These are phyloP conservation scores for Cytospora leucostoma DNA, from an alignment of 2,329 filamentous ascomycete genomes.

Conservation along the genomic window DNA sequence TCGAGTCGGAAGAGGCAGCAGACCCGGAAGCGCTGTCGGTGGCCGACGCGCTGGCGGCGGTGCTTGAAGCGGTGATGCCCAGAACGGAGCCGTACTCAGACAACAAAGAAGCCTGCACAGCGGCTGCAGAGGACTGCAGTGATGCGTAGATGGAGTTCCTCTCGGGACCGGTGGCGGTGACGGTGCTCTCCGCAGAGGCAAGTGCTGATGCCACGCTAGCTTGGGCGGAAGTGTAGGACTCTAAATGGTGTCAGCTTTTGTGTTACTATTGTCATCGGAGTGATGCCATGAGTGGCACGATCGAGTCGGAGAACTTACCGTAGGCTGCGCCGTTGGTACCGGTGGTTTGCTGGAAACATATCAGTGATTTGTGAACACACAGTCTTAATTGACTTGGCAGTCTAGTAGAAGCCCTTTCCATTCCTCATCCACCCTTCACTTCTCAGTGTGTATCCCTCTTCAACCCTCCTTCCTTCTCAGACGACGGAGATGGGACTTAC, in stretches of 20 bases:
- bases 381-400: background rate
- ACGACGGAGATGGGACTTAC: conserved; percentile 3
- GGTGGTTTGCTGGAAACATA: background rate
- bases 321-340: background rate
- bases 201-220: conserved; percentile 13
- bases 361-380: too few species aligned
- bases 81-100: conserved; percentile 8
- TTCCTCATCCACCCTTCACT: background rate
- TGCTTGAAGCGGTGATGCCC: conserved; percentile 4
- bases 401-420: background rate
- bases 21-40: conserved; percentile 1
- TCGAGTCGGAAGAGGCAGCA: background rate
- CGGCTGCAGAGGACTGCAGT: conserved; percentile 16
- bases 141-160: conserved; percentile 15
- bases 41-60: conserved; percentile 1
- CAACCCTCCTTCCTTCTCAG: background rate
- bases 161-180: conserved; percentile 14
- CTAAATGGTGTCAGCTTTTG: conserved; percentile 2
- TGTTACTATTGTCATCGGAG: background rate
- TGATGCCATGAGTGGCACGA: background rate
- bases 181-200: conserved; percentile 7
- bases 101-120: conserved; percentile 11
- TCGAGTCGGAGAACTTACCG: background rate
- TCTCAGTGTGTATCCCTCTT: background rate
- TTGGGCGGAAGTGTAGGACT: conserved; percentile 11